A percentile compares a stretch with the other conserved stretches of the same genome.
These are phyloP conservation scores for Ustilago curta DNA, from an alignment of 1,284 basidiomycete genomes.

Conservation along the genomic window DNA sequence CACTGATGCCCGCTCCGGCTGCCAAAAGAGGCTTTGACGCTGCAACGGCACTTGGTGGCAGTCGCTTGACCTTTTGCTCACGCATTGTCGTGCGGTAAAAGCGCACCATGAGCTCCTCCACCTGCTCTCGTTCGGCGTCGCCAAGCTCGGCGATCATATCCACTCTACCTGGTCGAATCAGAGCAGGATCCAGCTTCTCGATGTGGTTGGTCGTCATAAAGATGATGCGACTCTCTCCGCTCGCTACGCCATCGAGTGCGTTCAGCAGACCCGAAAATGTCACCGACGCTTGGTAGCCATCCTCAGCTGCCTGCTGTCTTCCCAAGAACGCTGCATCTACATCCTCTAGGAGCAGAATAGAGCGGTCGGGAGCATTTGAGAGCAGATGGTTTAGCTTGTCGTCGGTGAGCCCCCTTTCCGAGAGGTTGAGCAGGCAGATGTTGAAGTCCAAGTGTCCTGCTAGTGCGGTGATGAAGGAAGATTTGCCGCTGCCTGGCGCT, in stretches of 20 bases:
- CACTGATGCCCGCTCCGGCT: constrained; percentile 10
- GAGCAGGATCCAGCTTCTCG: constrained; percentile 78
- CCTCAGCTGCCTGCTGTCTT: constrained; percentile 52
- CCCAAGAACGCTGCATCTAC: constrained; percentile 93
- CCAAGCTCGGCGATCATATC: constrained; percentile 87
- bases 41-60: constrained; percentile 18
- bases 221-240: constrained; percentile 89
- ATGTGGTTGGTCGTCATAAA: constrained; percentile 99
- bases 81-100: constrained; percentile 76
- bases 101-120: constrained; percentile 80
- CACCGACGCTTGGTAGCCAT: constrained; percentile 74
- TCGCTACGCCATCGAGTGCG: constrained; percentile 95
- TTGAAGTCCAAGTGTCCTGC: constrained; percentile 90
- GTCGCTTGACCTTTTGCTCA: constrained; percentile 30
- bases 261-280: constrained; percentile 98
- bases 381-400: constrained; percentile 95
- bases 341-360: constrained; percentile 94
- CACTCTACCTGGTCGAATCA: constrained; percentile 93
- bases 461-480: constrained; percentile 96
- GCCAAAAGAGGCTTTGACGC: constrained; percentile 28
- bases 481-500: constrained; percentile 97
- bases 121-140: constrained; percentile 87
- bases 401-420: constrained; percentile 94
- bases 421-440: constrained; percentile 94
- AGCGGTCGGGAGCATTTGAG: constrained; percentile 90